Percentiles rank a stretch among this genome's conserved stretches.
These are phyloP conservation scores for Cyphellophora attinorum DNA, from an alignment of 2,329 filamentous ascomycete genomes.

Conservation along the genomic window DNA sequence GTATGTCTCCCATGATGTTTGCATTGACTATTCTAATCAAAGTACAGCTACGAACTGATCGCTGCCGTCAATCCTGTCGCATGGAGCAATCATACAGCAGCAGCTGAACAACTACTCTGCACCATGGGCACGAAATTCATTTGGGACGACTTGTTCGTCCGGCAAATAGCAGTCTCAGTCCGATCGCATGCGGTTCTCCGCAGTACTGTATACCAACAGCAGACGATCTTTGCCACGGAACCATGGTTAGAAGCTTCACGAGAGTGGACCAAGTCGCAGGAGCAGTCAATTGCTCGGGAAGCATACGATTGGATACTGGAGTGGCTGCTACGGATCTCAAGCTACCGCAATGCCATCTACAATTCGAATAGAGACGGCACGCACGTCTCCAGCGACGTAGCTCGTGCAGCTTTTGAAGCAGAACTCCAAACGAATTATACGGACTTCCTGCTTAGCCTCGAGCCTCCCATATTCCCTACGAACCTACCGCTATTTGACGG, in stretches of 20 bases:
- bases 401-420: background rate
- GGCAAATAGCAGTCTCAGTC: background rate
- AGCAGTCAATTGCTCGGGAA: background rate
- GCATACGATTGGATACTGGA: background rate
- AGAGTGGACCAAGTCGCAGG: background rate
- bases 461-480: too few species aligned
- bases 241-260: background rate
- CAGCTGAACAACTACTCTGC: constrained; percentile 1
- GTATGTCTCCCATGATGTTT: too few species aligned
- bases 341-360: background rate
- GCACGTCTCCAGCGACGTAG: too few species aligned
- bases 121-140: background rate
- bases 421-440: background rate
- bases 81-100: constrained; percentile 4
- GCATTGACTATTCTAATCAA: too few species aligned
- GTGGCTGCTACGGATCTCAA: background rate
- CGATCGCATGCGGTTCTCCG: background rate
- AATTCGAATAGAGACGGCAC: too few species aligned
- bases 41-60: constrained; percentile 6
- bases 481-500: background rate
- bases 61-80: background rate
- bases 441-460: background rate
- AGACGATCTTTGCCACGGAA: background rate
- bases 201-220: background rate
- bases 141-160: background rate